Percentiles rank a stretch among this genome's conserved stretches.
Conservation (phyloP, 2,329 filamentous ascomycete genomes). For the Coleophoma cylindrospora region DNA sequence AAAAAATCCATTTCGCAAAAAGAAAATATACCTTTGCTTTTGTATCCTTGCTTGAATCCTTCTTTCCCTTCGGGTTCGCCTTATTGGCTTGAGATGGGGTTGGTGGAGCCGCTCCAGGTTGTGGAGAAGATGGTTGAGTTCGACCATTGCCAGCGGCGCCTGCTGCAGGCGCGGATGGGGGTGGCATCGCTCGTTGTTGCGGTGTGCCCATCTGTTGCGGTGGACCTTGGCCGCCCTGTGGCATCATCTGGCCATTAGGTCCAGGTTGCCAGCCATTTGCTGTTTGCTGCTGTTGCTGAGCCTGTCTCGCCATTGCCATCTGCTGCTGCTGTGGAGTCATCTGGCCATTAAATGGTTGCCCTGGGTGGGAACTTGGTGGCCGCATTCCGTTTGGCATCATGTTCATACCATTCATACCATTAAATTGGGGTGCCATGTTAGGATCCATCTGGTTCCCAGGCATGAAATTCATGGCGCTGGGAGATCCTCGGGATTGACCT, state of each 20-base stretch:
- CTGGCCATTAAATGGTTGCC: constrained; percentile 42
- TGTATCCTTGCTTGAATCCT: constrained; percentile 79
- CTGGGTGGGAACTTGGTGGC: constrained; percentile 64
- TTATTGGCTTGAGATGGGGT: constrained; percentile 73
- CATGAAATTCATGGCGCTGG: constrained; percentile 55
- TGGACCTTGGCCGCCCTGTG: constrained; percentile 34
- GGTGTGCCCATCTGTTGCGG: constrained; percentile 50
- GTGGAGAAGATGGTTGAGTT: constrained; percentile 56
- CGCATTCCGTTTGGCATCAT: constrained; percentile 65
- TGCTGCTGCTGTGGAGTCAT: constrained; percentile 55
- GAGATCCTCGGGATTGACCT: constrained; percentile 63
- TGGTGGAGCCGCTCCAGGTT: constrained; percentile 63
- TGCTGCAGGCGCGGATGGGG: constrained; percentile 52
- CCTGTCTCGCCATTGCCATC: constrained; percentile 43
- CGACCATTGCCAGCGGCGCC: constrained; percentile 47
- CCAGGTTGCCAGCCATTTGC: constrained; percentile 24
- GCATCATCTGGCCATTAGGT: constrained; percentile 37
- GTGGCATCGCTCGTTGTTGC: constrained; percentile 67
- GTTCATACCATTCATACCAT: constrained; percentile 43
- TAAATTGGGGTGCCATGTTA: constrained; percentile 52
- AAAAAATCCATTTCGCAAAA: constrained; percentile 26
- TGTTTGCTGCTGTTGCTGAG: constrained; percentile 29
- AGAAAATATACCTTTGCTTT: constrained; percentile 59
- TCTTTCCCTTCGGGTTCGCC: constrained; percentile 73
- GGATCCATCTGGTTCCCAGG: constrained; percentile 52